A percentile compares a stretch with the other conserved stretches of the same genome.
Evolutionary conservation across 2,329 filamentous ascomycete species (phyloP).

Genomic region (Scytalidium sp.): DNA sequence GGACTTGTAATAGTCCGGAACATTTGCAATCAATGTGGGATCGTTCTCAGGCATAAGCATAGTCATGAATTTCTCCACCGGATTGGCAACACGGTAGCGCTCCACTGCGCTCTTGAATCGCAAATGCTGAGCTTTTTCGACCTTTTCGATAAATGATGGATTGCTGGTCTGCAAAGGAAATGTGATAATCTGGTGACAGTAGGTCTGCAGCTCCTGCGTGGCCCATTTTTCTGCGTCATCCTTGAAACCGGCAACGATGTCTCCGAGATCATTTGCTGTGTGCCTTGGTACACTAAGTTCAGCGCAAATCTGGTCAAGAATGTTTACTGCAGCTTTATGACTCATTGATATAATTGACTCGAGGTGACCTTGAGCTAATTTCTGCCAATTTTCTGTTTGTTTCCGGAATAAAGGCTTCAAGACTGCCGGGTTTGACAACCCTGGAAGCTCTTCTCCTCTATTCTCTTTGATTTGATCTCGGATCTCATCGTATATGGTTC

Average conservation of each 20-base stretch:
- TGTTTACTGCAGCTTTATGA: constrained; percentile 10
- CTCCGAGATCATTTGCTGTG: constrained; percentile 4
- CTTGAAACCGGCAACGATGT: constrained; percentile 3
- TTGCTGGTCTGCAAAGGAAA: constrained; percentile 13
- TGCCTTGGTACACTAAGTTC: not conserved
- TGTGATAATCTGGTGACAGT: constrained; percentile 6
- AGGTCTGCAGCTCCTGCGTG: not conserved
- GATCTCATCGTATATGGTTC: constrained; percentile 23
- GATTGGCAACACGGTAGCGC: constrained; percentile 9
- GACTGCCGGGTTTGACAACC: constrained; percentile 30
- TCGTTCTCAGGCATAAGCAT: not conserved
- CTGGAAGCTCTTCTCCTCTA: constrained; percentile 28
- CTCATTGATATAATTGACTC: constrained; percentile 13
- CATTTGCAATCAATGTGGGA: not conserved
- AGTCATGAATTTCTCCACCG: constrained; percentile 2
- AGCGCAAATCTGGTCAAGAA: constrained; percentile 16
- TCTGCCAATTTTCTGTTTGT: constrained; percentile 31
- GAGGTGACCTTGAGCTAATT: constrained; percentile 24
- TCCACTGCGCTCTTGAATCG: constrained; percentile 14
- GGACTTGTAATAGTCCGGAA: not conserved
- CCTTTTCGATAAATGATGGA: constrained; percentile 7
- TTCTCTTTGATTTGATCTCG: constrained; percentile 22
- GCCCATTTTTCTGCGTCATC: not conserved
- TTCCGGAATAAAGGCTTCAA: constrained; percentile 26
- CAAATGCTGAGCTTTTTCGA: constrained; percentile 6